These are phyloP conservation scores for Furcasterigmium furcatum DNA, from an alignment of 2,329 filamentous ascomycete species.

Conservation along the genomic window DNA sequence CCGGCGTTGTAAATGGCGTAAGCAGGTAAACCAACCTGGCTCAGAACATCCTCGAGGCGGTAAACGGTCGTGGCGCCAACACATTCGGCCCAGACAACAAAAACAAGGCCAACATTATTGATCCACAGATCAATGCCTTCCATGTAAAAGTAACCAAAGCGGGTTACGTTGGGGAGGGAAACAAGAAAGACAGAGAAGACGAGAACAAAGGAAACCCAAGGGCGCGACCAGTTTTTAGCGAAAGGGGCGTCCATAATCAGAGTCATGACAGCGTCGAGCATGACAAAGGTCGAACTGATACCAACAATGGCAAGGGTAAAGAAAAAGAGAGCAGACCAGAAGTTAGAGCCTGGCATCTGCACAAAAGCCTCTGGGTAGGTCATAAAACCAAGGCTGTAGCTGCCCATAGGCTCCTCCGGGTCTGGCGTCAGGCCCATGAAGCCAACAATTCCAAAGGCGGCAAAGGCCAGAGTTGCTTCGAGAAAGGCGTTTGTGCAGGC, in stretches of 20 bases:
- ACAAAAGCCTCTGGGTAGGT: slow-evolving; percentile 49
- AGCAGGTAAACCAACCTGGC: slow-evolving; percentile 36
- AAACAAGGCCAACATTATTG: slow-evolving; percentile 47
- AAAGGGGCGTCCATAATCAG: slow-evolving; percentile 40
- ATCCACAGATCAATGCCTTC: slow-evolving; percentile 50
- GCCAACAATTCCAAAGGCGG: slow-evolving; percentile 49
- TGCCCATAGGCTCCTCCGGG: slow-evolving; percentile 32
- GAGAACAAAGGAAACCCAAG: slow-evolving; percentile 38
- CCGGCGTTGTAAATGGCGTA: slow-evolving; percentile 41
- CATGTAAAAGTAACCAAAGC: slow-evolving; percentile 49
- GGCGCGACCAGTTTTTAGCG: slow-evolving; percentile 34
- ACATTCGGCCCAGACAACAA: slow-evolving; percentile 47
- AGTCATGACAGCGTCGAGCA: slow-evolving; percentile 48
- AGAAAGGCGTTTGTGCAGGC: slow-evolving; percentile 49
- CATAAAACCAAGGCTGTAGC: slow-evolving; percentile 51
- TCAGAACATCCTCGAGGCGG: slow-evolving; percentile 39
- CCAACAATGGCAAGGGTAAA: slow-evolving; percentile 52
- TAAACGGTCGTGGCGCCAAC: slow-evolving; percentile 47
- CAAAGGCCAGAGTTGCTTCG: slow-evolving; percentile 39
- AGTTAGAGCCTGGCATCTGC: slow-evolving; percentile 52
- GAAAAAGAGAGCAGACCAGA: slow-evolving; percentile 51
- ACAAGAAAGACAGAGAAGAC: slow-evolving; percentile 43
- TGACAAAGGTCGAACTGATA: slow-evolving; percentile 49
- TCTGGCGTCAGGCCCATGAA: slow-evolving; percentile 27
- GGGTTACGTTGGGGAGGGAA: slow-evolving; percentile 49